Conservation (phyloP, 2,329 filamentous ascomycete genomes). For the Ilyonectria robusta region DNA sequence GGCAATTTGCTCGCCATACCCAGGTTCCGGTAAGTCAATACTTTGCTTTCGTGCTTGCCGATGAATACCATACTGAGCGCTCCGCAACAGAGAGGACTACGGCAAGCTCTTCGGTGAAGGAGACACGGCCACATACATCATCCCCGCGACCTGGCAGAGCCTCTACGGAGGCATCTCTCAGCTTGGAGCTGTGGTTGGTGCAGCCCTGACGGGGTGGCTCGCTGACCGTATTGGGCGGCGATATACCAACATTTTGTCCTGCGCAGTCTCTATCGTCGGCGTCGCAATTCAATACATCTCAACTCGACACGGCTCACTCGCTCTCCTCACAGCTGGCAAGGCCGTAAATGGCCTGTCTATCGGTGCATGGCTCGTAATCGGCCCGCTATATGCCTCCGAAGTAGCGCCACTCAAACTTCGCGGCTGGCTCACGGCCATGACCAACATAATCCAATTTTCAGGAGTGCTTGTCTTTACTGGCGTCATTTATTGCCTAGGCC, state of each 20-base stretch:
- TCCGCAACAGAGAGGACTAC: conserved; percentile 14
- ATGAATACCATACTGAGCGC: background rate
- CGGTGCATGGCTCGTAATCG: conserved; percentile 20
- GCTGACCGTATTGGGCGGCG: conserved; percentile 24
- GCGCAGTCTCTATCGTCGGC: conserved; percentile 19
- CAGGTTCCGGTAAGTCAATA: conserved; percentile 16
- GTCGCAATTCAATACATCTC: conserved; percentile 22
- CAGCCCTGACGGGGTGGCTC: conserved; percentile 3
- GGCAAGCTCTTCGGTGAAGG: background rate
- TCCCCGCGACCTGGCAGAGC: conserved; percentile 21
- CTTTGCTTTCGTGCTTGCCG: background rate
- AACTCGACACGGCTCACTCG: conserved; percentile 4
- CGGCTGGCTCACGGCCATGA: conserved; percentile 27
- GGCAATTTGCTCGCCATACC: conserved; percentile 25
- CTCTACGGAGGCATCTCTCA: conserved; percentile 19
- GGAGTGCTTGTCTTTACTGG: conserved; percentile 16
- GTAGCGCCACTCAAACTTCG: conserved; percentile 19
- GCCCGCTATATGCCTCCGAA: conserved; percentile 17
- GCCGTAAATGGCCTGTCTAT: conserved; percentile 22
- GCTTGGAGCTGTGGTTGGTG: conserved; percentile 16
- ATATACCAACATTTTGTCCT: conserved; percentile 21
- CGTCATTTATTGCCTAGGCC: conserved; percentile 15
- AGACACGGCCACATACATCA: conserved; percentile 2
- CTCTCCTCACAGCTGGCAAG: conserved; percentile 20
- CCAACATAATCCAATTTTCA: conserved; percentile 23